Base-by-base conservation (phyloP, 495 filamentous ascomycete genomes). In the Parathielavia appendiculata region DNA sequence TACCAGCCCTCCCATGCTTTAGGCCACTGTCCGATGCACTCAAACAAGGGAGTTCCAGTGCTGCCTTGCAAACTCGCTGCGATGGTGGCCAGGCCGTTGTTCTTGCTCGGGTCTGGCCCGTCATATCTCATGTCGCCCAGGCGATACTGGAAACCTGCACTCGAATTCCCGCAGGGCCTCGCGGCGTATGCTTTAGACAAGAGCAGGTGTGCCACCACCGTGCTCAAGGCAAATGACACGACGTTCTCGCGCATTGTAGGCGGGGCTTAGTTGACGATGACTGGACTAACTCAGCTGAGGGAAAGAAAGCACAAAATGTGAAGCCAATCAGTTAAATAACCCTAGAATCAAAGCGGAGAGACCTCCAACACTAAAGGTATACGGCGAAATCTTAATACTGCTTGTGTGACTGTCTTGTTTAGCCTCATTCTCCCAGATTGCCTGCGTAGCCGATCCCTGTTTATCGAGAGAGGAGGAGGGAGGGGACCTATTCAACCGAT, bases 1-100 rank as follows among this genome's bases (percentile, higher is more conserved):
- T 69, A 71, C 63, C 64, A 70, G 6, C 73, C 73, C 6, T 41
- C 64, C 73, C 73, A 75, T 0, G 66, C 54, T 47, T 71, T 69
- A 0, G 69, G 70, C 73, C 73, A 75, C 44, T 74, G 68, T 0
- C 62, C 65, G 4, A 73, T 69, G 30, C 73, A 75, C 51, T 75
- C 73, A 47, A 72, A 75, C 34, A 74, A 64, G 1, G 61, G 62
- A 4, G 66, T 67, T 0, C 63, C 59, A n/a, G 1, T n/a, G 11
- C 56, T 64, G 41, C 16, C 60, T 17, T 54, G 45, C n/a, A 75
- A 63, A 44, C 66, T 71, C n/a, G 67, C 53, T 13, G 71, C 71
- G 11, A 75, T 61, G 6, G 69, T 74, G 30, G 73, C 59, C 34
- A 69, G 51, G 48, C 58, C 57, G 54, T 68, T 54, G 38, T 43